Evolutionary conservation across 805 yeast genomes (phyloP).

Genomic region (Pichia gijzeniarum): DNA sequence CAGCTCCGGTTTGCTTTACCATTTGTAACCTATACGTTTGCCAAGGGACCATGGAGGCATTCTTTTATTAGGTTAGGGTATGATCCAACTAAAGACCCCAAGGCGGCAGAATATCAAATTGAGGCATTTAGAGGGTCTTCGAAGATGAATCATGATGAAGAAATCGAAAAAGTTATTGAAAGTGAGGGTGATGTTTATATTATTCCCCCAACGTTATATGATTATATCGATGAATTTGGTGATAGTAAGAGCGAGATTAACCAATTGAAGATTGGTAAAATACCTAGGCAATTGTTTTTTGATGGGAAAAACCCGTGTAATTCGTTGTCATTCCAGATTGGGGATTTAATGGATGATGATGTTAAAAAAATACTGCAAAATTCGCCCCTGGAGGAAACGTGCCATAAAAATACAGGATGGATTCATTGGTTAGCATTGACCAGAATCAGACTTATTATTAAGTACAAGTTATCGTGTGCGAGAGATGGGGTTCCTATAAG

Average conservation of each 20-base stretch:
- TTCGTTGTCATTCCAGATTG: constrained; percentile 69
- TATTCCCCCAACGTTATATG: constrained; percentile 23
- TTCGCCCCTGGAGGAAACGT: constrained; percentile 34
- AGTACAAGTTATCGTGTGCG: constrained; percentile 63
- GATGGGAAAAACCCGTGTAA: constrained; percentile 66
- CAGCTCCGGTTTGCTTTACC: constrained; percentile 74
- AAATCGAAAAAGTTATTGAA: constrained; percentile 19
- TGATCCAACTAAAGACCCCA: constrained; percentile 57
- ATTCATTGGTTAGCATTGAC: constrained; percentile 52
- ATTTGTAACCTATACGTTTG: constrained; percentile 70
- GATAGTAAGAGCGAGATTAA: constrained; percentile 21
- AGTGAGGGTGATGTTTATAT: constrained; percentile 19
- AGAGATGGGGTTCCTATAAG: constrained; percentile 46
- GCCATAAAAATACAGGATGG: constrained; percentile 79
- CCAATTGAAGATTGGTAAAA: constrained; percentile 18
- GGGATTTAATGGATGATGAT: constrained; percentile 67
- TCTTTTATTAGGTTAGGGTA: constrained; percentile 73
- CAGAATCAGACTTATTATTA: constrained; percentile 59
- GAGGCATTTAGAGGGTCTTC: constrained; percentile 60
- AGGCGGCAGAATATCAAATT: constrained; percentile 66
- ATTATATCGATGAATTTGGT: constrained; percentile 16
- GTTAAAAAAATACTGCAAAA: constrained; percentile 38
- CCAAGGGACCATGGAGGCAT: constrained; percentile 94
- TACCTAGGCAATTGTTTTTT: constrained; percentile 52
- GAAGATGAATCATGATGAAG: constrained; percentile 16